Percentiles rank a stretch among this genome's conserved stretches.
Evolutionary conservation across 208 protist genomes (phyloP).

Genomic region (Acanthamoeba culbertsoni): DNA sequence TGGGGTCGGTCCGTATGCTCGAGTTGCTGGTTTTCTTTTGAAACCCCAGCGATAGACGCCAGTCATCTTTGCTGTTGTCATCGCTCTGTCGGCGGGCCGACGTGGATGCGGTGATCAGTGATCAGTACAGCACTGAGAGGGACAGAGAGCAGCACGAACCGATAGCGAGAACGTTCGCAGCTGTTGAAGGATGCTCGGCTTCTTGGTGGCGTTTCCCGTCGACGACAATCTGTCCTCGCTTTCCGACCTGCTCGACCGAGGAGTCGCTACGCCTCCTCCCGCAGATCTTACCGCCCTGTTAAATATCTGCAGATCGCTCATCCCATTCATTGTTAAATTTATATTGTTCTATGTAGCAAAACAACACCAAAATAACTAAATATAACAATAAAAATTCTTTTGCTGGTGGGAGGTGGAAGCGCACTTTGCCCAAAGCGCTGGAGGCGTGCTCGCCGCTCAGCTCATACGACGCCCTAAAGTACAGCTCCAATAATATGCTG

Average conservation of each 20-base stretch:
- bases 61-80: background rate
- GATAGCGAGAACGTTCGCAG: background rate
- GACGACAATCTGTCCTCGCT: background rate
- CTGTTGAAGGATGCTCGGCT: background rate
- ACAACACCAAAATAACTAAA: background rate
- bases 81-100: background rate
- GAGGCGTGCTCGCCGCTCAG: background rate
- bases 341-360: no score
- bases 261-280: background rate
- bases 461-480: constrained; percentile 28
- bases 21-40: background rate
- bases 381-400: no score
- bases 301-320: no score
- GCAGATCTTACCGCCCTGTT: background rate
- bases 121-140: background rate
- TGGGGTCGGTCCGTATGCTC: no score
- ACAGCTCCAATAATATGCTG: constrained; percentile 2
- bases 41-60: background rate
- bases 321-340: no score
- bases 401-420: background rate
- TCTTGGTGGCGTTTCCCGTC: background rate
- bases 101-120: background rate
- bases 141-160: background rate
- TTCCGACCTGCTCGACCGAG: background rate
- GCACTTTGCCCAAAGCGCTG: background rate